phyloP scores from a whole-genome alignment of 1,284 basidiomycete species.

The Ustilago lituana region DNA sequence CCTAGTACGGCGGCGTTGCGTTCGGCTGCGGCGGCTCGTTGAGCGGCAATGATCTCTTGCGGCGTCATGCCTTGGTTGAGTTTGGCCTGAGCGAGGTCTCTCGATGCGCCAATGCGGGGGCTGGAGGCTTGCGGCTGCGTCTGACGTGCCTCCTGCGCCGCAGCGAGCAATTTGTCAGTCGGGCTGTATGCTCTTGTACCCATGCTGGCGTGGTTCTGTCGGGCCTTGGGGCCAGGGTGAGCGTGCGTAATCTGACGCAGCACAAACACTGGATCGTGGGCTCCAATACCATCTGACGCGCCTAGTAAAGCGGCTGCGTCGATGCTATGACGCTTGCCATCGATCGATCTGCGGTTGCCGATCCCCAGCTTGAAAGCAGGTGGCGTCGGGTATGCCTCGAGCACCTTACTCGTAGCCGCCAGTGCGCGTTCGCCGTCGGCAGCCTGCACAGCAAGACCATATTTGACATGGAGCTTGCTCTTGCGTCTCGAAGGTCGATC shows the following conservation, averaged over 20 bases:
- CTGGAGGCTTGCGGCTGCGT: conserved; percentile 38
- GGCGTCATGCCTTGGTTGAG: conserved; percentile 70
- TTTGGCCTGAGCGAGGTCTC: conserved; percentile 11
- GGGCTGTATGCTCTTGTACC: conserved; percentile 43
- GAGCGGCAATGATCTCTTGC: conserved; percentile 90
- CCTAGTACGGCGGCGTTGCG: conserved; percentile 86
- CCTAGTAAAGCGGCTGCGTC: conserved; percentile 78
- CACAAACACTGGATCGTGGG: conserved; percentile 87
- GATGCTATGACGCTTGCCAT: conserved; percentile 83
- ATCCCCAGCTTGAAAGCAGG: conserved; percentile 70
- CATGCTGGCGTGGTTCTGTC: conserved; percentile 7
- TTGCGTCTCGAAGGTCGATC: conserved; percentile 84
- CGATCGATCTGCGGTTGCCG: conserved; percentile 78
- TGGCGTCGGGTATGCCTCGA: conserved; percentile 83
- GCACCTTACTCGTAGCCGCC: conserved; percentile 47
- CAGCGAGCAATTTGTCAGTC: conserved; percentile 57
- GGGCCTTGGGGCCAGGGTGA: conserved; percentile 15
- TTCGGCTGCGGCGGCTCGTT: conserved; percentile 82
- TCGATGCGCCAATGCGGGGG: conserved; percentile 17
- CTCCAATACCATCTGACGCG: conserved; percentile 75
- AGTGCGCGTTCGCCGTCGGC: conserved; percentile 50
- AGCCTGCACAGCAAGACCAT: conserved; percentile 73
- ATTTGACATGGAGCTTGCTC: conserved; percentile 81
- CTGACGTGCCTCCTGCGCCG: conserved; percentile 68
- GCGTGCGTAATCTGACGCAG: conserved; percentile 69